These are phyloP conservation scores for Cyclotella baltica DNA, from an alignment of 108 stramenopile genomes.

Conservation along the genomic window DNA sequence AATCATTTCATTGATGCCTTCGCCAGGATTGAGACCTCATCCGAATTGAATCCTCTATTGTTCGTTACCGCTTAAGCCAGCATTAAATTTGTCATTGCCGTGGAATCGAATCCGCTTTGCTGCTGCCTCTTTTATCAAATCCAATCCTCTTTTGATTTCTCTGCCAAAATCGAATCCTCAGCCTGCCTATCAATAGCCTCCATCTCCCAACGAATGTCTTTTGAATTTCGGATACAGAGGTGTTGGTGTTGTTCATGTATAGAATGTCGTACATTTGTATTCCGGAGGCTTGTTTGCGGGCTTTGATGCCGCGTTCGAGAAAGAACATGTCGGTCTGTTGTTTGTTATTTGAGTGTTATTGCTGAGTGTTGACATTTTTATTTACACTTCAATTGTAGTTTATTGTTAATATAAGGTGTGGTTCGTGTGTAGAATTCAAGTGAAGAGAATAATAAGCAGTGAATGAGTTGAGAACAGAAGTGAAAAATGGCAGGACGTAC, in stretches of 20 bases:
- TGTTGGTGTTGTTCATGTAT: conserved; percentile 22
- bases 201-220: conserved; percentile 51
- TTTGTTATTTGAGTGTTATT: no score
- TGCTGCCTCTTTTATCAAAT: no score
- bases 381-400: no score
- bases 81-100: no score
- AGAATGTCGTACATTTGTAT: conserved; percentile 86
- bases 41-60: no score
- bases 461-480: conserved; percentile 9
- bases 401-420: no score
- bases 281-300: conserved; percentile 83
- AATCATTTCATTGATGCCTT: no score
- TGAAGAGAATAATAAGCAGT: background rate
- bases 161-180: no score
- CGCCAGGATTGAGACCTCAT: no score
- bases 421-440: background rate
- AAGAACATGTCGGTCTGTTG: conserved; percentile 82
- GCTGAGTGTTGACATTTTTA: background rate
- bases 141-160: no score
- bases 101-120: no score
- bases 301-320: conserved; percentile 90
- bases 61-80: no score
- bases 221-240: conserved; percentile 40
- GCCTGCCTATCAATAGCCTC: conserved; percentile 31
- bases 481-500: background rate